Conservation (phyloP, 768 basidiomycete species). For the Suillus decipiens region DNA sequence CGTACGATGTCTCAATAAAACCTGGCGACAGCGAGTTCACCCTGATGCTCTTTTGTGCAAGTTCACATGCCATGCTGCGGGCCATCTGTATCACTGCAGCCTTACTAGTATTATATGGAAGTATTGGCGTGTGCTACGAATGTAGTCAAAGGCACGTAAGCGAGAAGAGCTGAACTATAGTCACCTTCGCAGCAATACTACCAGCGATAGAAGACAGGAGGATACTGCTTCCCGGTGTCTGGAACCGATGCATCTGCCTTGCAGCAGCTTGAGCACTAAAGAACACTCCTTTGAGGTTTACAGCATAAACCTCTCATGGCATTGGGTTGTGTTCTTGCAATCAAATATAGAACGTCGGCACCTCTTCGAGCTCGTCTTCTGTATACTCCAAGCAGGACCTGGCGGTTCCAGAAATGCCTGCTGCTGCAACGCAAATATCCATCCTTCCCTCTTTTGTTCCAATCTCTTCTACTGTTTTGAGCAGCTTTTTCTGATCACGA, state of each 20-base stretch:
- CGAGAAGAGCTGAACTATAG: neutral
- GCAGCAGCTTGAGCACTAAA: constrained; percentile 56
- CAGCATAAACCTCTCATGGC: constrained; percentile 47
- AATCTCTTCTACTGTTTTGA: constrained; percentile 23
- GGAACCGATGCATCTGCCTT: constrained; percentile 46
- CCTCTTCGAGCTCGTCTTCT: constrained; percentile 31
- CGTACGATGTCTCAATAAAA: constrained; percentile 63
- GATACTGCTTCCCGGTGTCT: constrained; percentile 48
- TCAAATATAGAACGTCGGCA: constrained; percentile 4
- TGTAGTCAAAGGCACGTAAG: neutral
- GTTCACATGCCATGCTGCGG: constrained; percentile 72
- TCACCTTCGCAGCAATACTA: constrained; percentile 40
- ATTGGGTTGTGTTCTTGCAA: neutral
- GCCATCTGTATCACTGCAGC: constrained; percentile 73
- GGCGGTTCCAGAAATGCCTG: constrained; percentile 31
- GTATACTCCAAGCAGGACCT: constrained; percentile 30
- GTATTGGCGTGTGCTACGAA: constrained; percentile 61
- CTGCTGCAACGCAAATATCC: constrained; percentile 30
- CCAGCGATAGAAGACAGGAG: constrained; percentile 55
- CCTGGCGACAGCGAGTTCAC: constrained; percentile 72
- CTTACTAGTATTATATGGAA: constrained; percentile 70
- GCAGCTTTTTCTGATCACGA: constrained; percentile 21
- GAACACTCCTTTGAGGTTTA: constrained; percentile 58
- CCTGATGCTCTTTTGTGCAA: constrained; percentile 59
- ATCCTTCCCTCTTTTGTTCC: constrained; percentile 26